Conservation (phyloP, 2,329 filamentous ascomycete genomes). For the Nakataea oryzae region DNA sequence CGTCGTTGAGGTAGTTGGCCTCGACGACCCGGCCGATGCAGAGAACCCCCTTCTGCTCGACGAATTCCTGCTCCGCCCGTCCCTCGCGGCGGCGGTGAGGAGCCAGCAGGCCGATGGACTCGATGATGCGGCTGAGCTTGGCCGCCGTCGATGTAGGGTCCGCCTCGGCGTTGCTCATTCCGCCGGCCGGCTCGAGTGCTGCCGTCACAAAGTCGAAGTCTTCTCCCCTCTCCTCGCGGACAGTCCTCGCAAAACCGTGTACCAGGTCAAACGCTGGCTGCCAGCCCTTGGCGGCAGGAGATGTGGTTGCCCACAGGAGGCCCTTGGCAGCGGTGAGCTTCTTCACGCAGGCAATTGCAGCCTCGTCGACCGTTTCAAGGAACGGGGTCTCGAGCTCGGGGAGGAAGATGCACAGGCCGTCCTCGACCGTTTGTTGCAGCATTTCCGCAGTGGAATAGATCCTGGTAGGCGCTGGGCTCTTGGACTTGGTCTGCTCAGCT, state of each 20-base stretch:
- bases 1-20: conserved; percentile 1
- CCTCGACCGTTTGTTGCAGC: neutral
- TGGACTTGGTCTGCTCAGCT: neutral
- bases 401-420: neutral
- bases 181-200: no score
- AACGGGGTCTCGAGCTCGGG: neutral
- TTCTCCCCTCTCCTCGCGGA: neutral
- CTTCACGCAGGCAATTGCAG: neutral
- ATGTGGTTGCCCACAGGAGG: neutral
- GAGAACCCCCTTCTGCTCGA: conserved; percentile 12
- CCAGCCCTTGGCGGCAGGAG: neutral
- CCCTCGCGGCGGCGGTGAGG: neutral
- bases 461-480: neutral
- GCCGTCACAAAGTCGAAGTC: neutral
- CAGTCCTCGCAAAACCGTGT: neutral
- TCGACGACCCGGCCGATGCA: conserved; percentile 11
- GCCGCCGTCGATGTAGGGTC: neutral
- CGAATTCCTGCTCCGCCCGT: conserved; percentile 11
- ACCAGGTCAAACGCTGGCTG: neutral
- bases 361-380: neutral
- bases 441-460: neutral
- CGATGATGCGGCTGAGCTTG: neutral
- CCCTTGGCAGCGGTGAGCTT: neutral
- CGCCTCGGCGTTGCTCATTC: no score
- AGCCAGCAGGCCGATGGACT: neutral